Percentiles rank a stretch among this genome's conserved stretches.
Evolutionary conservation across 805 yeast genomes (phyloP).

Genomic region (Pichia cabralensis): DNA sequence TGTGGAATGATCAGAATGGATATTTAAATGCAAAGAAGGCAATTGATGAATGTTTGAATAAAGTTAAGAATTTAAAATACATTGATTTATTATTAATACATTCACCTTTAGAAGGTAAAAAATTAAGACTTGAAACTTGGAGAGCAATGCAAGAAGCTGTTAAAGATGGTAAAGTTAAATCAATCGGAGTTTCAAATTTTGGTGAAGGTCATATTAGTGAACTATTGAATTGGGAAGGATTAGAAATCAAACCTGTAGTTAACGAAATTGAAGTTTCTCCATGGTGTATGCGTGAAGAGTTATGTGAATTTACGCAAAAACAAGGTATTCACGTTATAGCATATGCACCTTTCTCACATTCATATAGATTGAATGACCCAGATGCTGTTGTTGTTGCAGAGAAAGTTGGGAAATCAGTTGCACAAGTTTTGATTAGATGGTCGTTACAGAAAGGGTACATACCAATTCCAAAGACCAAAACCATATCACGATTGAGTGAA

Average conservation of each 20-base stretch:
- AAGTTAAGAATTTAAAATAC: slow-evolving; percentile 48
- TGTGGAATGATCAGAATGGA: slow-evolving; percentile 62
- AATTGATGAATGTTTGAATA: slow-evolving; percentile 41
- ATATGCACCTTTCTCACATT: slow-evolving; percentile 65
- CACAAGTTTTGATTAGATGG: slow-evolving; percentile 67
- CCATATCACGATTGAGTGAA: slow-evolving; percentile 37
- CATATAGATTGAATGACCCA: slow-evolving; percentile 46
- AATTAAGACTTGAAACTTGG: slow-evolving; percentile 51
- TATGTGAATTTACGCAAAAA: slow-evolving; percentile 49
- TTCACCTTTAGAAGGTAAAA: slow-evolving; percentile 43
- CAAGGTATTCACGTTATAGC: slow-evolving; percentile 59
- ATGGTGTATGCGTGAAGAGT: slow-evolving; percentile 61
- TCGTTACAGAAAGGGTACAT: slow-evolving; percentile 60
- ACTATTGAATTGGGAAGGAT: slow-evolving; percentile 44
- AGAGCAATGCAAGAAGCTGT: slow-evolving; percentile 68
- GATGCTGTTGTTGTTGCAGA: slow-evolving; percentile 39
- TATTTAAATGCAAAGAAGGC: slow-evolving; percentile 48
- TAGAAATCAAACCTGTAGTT: slow-evolving; percentile 53
- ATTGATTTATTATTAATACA: slow-evolving; percentile 66
- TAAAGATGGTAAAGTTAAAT: slow-evolving; percentile 43
- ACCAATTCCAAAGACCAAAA: slow-evolving; percentile 60
- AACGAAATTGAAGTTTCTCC: slow-evolving; percentile 82
- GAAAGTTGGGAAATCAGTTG: slow-evolving; percentile 39
- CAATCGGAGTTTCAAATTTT: slow-evolving; percentile 75
- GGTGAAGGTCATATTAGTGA: slow-evolving; percentile 52